A percentile compares a stretch with the other conserved stretches of the same genome.
These are phyloP conservation scores for Agapanthus africanus DNA, from an alignment of 106 monocot genomes.

Conservation along the genomic window DNA sequence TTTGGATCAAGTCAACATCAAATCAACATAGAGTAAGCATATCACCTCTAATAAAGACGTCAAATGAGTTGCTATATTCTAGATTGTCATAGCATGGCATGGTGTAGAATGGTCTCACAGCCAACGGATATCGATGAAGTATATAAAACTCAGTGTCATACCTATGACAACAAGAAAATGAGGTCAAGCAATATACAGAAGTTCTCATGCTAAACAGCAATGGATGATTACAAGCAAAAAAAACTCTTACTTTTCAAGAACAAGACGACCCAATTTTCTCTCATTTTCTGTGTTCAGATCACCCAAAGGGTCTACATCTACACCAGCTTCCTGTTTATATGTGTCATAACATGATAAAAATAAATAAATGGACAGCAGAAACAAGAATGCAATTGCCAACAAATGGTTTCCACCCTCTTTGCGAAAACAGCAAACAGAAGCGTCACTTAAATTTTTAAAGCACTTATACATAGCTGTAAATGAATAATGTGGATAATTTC, in stretches of 20 bases:
- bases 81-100: conserved; percentile 91
- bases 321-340: conserved; percentile 64
- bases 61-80: conserved; percentile 88
- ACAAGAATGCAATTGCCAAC: background rate
- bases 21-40: background rate
- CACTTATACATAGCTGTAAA: background rate
- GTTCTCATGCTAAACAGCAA: background rate
- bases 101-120: conserved; percentile 92
- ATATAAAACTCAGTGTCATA: conserved; percentile 91
- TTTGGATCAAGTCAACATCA: no score
- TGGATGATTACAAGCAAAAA: conserved; percentile 3
- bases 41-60: conserved; percentile 96
- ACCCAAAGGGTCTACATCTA: conserved; percentile 79
- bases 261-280: conserved; percentile 88
- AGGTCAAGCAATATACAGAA: background rate
- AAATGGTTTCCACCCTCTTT: background rate
- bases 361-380: background rate
- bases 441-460: no score
- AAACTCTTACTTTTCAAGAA: conserved; percentile 62
- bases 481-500: background rate
- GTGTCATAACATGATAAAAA: background rate
- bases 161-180: conserved; percentile 26
- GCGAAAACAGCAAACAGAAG: no score
- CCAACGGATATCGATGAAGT: conserved; percentile 82
- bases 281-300: conserved; percentile 89